Evolutionary conservation across 192 early-diverging fungal species (phyloP).

Genomic region (Backusella circina): DNA sequence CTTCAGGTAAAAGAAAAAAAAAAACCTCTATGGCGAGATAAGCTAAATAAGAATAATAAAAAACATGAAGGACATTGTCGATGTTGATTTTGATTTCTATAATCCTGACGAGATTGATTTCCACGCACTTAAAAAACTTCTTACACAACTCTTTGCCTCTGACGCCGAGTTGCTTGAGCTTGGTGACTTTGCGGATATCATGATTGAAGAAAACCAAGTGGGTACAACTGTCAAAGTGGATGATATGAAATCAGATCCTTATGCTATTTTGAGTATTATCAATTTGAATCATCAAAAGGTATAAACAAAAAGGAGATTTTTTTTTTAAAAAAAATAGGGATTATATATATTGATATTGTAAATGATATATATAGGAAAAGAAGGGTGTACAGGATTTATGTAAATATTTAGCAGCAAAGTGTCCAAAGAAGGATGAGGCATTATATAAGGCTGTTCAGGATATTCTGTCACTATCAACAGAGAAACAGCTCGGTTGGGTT

Average conservation of each 20-base stretch:
- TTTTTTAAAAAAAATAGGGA: background rate
- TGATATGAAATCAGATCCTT: slow-evolving; percentile 75
- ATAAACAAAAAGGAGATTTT: background rate
- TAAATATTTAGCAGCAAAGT: slow-evolving; percentile 69
- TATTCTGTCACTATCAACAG: slow-evolving; percentile 33
- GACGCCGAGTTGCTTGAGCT: slow-evolving; percentile 74
- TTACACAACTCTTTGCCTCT: slow-evolving; percentile 73
- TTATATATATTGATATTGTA: background rate
- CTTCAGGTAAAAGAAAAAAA: slow-evolving; percentile 11
- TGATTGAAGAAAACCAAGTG: slow-evolving; percentile 70
- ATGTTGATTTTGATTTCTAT: slow-evolving; percentile 97
- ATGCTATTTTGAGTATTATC: slow-evolving; percentile 78
- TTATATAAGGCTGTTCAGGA: slow-evolving; percentile 32
- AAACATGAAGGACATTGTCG: slow-evolving; percentile 54
- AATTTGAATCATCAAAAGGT: slow-evolving; percentile 64
- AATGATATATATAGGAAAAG: slow-evolving; percentile 46
- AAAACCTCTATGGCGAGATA: background rate
- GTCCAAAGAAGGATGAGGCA: slow-evolving; percentile 36
- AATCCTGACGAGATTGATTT: slow-evolving; percentile 87
- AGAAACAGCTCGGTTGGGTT: slow-evolving; percentile 57
- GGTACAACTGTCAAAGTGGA: slow-evolving; percentile 92
- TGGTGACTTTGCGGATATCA: slow-evolving; percentile 77
- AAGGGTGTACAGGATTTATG: slow-evolving; percentile 46
- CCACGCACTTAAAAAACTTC: slow-evolving; percentile 86
- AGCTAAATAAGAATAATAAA: background rate